Evolutionary conservation across 2,329 filamentous ascomycete species (phyloP).

Genomic region (Ascochyta lentis): DNA sequence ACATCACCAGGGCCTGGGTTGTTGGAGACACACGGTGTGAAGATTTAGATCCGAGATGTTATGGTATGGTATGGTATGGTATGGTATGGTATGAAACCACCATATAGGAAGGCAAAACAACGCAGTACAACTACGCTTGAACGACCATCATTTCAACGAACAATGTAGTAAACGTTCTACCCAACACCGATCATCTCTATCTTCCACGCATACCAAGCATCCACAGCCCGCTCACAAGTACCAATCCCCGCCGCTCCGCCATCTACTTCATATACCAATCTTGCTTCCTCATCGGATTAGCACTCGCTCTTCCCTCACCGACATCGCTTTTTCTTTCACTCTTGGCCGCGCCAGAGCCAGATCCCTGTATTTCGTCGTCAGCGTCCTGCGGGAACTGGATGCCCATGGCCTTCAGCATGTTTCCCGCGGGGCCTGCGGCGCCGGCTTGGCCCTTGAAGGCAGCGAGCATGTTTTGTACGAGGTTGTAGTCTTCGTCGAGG

Average conservation of each 20-base stretch:
- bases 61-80: no score
- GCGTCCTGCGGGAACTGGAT: conserved; percentile 82
- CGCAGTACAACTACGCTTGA: no score
- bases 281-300: conserved; percentile 12
- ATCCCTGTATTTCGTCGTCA: conserved; percentile 53
- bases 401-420: conserved; percentile 86
- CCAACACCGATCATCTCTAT: no score
- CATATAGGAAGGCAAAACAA: no score
- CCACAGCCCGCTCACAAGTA: background rate
- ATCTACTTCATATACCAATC: conserved; percentile 16
- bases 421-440: conserved; percentile 83
- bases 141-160: no score
- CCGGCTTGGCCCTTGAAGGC: conserved; percentile 92
- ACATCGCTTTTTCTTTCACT: background rate
- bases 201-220: no score
- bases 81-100: no score
- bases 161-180: no score
- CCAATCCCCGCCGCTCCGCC: no score
- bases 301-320: conserved; percentile 10
- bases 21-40: no score
- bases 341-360: background rate
- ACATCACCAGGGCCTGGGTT: no score
- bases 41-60: no score
- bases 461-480: conserved; percentile 89
- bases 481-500: conserved; percentile 81